Evolutionary conservation across 2,329 filamentous ascomycete species (phyloP).

Genomic region (Ascochyta rabiei): DNA sequence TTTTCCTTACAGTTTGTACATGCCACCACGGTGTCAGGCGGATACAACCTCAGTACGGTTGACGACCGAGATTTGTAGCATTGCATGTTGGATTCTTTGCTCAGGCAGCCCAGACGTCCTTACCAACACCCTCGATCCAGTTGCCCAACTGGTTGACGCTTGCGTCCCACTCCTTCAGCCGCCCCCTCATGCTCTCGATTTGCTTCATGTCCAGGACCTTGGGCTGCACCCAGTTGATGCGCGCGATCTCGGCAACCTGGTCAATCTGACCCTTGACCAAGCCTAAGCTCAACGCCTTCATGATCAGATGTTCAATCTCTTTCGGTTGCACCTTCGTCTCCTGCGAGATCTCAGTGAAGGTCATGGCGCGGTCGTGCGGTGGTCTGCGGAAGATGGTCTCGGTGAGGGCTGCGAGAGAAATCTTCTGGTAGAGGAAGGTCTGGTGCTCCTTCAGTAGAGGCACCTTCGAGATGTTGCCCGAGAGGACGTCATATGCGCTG

Average conservation of each 20-base stretch:
- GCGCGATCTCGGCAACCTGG: conserved; percentile 90
- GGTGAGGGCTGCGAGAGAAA: conserved; percentile 92
- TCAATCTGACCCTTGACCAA: conserved; percentile 91
- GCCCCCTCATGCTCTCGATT: conserved; percentile 87
- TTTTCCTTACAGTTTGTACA: conserved; percentile 13
- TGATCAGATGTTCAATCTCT: conserved; percentile 97
- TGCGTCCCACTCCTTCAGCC: conserved; percentile 91
- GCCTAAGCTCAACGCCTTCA: conserved; percentile 97
- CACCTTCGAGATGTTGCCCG: conserved; percentile 80
- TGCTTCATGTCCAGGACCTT: conserved; percentile 96
- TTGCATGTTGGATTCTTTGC: background rate
- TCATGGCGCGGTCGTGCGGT: conserved; percentile 93
- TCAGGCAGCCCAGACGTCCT: conserved; percentile 89
- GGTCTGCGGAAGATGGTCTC: conserved; percentile 96
- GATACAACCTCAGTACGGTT: background rate
- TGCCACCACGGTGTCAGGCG: conserved; percentile 1
- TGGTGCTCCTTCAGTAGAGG: conserved; percentile 78
- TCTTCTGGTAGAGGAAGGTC: conserved; percentile 92
- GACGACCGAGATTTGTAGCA: background rate
- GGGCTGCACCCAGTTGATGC: conserved; percentile 98
- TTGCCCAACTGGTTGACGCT: conserved; percentile 96
- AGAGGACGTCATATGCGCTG: conserved; percentile 81
- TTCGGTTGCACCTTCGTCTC: conserved; percentile 91
- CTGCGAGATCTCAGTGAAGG: conserved; percentile 82
- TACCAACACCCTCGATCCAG: conserved; percentile 93